Percentiles rank a stretch among this genome's conserved stretches.
Evolutionary conservation across 2,329 filamentous ascomycete species (phyloP).

Genomic region (Cryoendolithus antarcticus): DNA sequence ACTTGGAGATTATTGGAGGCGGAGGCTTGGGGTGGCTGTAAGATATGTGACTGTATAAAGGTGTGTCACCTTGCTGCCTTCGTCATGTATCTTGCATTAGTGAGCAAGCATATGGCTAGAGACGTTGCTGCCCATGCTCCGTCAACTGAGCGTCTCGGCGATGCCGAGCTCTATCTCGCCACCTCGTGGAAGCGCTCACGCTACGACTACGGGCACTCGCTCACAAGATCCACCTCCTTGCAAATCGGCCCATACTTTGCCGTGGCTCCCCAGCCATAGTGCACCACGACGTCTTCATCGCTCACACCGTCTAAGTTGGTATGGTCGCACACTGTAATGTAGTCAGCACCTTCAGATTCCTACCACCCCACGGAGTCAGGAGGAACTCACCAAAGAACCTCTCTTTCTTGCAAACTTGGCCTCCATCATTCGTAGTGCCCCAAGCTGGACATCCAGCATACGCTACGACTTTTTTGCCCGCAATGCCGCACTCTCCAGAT

Average conservation of each 20-base stretch:
- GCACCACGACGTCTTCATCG: slow-evolving; percentile 3
- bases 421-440: slow-evolving; percentile 1
- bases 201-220: slow-evolving; percentile 3
- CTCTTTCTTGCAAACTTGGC: slow-evolving; percentile 2
- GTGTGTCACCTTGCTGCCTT: no score
- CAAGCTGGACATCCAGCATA: slow-evolving; percentile 5
- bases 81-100: no score
- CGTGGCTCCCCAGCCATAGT: slow-evolving; percentile 3
- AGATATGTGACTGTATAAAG: not conserved
- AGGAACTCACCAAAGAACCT: slow-evolving; percentile 1
- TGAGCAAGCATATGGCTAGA: no score
- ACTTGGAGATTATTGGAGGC: slow-evolving; percentile 55
- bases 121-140: no score
- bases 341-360: no score
- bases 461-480: slow-evolving; percentile 2
- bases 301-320: slow-evolving; percentile 3
- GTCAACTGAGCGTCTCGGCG: no score
- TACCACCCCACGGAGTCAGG: no score
- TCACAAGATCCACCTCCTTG: slow-evolving; percentile 4
- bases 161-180: no score
- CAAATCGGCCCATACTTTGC: slow-evolving; percentile 2
- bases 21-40: slow-evolving; percentile 49
- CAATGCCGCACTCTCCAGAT: slow-evolving; percentile 2
- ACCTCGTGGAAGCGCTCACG: no score
- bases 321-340: not conserved